Evolutionary conservation across 208 protist species (phyloP).

Genomic region (Leishmania amazonensis): DNA sequence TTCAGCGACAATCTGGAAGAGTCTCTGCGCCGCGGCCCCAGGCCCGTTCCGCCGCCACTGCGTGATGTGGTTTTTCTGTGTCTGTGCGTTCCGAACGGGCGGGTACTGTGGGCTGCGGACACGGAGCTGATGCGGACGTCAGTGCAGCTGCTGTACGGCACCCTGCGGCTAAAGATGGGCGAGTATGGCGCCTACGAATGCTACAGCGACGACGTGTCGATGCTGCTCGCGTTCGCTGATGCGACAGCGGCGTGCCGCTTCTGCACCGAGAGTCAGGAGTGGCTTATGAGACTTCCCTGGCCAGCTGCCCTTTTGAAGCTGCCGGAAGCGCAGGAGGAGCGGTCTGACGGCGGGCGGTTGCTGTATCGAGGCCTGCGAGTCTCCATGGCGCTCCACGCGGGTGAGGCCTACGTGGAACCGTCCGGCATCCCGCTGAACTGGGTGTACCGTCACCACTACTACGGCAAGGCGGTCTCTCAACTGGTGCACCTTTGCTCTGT

Average conservation of each 20-base stretch:
- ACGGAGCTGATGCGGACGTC: slow-evolving; percentile 60
- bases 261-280: slow-evolving; percentile 73
- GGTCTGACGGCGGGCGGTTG: slow-evolving; percentile 8
- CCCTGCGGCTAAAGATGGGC: slow-evolving; percentile 76
- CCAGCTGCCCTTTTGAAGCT: slow-evolving; percentile 56
- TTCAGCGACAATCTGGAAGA: slow-evolving; percentile 83
- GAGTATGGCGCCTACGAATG: slow-evolving; percentile 87
- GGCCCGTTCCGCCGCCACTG: slow-evolving; percentile 47
- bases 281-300: slow-evolving; percentile 82
- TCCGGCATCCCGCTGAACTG: slow-evolving; percentile 53
- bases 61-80: slow-evolving; percentile 79
- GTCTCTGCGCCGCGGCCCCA: slow-evolving; percentile 38
- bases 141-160: slow-evolving; percentile 63
- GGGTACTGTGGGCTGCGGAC: slow-evolving; percentile 63
- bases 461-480: slow-evolving; percentile 82
- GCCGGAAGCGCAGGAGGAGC: slow-evolving; percentile 42
- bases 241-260: slow-evolving; percentile 80
- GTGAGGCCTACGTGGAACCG: slow-evolving; percentile 69
- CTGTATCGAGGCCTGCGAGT: slow-evolving; percentile 76
- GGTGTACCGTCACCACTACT: slow-evolving; percentile 79
- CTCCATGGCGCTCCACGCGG: slow-evolving; percentile 78
- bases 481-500: slow-evolving; percentile 67
- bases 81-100: slow-evolving; percentile 55
- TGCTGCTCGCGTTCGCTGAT: slow-evolving; percentile 83
- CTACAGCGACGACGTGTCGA: slow-evolving; percentile 79